phyloP scores from a whole-genome alignment of 2,329 filamentous ascomycete species.

The Neocatenulostroma microsporum region DNA sequence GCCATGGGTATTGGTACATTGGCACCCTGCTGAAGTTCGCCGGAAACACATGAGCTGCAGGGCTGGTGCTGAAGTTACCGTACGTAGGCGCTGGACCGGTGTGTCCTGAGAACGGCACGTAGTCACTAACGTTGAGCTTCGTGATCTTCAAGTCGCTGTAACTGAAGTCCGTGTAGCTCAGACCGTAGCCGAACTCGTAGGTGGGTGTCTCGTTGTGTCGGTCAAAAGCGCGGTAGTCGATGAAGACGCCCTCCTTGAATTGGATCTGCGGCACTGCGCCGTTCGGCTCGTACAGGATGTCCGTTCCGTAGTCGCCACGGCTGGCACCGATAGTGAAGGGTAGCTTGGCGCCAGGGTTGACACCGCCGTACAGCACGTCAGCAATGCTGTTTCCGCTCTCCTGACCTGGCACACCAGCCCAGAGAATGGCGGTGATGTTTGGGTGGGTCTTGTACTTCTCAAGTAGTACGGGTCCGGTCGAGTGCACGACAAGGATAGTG shows the following conservation, averaged over 20 bases:
- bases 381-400: slow-evolving; percentile 71
- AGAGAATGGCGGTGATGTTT: slow-evolving; percentile 77
- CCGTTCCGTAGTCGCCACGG: slow-evolving; percentile 59
- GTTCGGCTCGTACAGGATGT: slow-evolving; percentile 58
- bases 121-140: slow-evolving; percentile 71
- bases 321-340: slow-evolving; percentile 67
- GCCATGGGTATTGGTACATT: slow-evolving; percentile 62
- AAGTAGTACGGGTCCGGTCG: slow-evolving; percentile 69
- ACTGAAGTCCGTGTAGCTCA: slow-evolving; percentile 71
- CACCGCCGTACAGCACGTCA: slow-evolving; percentile 71
- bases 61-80: slow-evolving; percentile 55
- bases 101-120: slow-evolving; percentile 53
- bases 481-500: slow-evolving; percentile 88
- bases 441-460: slow-evolving; percentile 64
- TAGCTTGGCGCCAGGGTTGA: slow-evolving; percentile 63
- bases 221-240: slow-evolving; percentile 75
- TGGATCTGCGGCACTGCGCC: slow-evolving; percentile 62
- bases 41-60: slow-evolving; percentile 62
- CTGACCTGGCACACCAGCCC: slow-evolving; percentile 73
- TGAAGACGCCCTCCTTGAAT: slow-evolving; percentile 71
- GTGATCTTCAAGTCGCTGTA: slow-evolving; percentile 82
- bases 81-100: slow-evolving; percentile 57
- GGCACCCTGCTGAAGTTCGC: slow-evolving; percentile 46
- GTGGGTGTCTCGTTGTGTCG: slow-evolving; percentile 56
- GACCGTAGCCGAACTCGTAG: slow-evolving; percentile 73